A percentile compares a stretch with the other conserved stretches of the same genome.
Evolutionary conservation across 345 rosid species (phyloP).

Genomic region (Pistacia vera): DNA sequence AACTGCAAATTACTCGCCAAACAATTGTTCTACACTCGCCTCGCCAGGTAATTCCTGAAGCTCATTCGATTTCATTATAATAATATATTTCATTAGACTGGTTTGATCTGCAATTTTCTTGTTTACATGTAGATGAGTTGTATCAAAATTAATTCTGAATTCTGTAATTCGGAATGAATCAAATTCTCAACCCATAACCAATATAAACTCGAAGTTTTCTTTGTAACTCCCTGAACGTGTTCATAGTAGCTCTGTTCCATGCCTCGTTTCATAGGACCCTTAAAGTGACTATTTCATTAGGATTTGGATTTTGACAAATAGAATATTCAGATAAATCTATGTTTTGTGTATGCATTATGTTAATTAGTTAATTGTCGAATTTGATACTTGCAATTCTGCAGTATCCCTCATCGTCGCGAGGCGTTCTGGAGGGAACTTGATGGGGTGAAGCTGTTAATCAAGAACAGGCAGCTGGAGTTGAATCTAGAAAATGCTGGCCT

Average conservation of each 20-base stretch:
- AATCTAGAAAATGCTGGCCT: slow-evolving; percentile 52
- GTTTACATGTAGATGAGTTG: background rate
- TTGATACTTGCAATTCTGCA: slow-evolving; percentile 9
- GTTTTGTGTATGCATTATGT: too few relatives aligned
- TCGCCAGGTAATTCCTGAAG: slow-evolving; percentile 37
- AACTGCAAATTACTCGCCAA: slow-evolving; percentile 42
- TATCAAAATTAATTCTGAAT: background rate
- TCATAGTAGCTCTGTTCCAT: too few relatives aligned
- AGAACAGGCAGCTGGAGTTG: slow-evolving; percentile 38
- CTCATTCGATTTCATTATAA: too few relatives aligned
- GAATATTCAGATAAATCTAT: too few relatives aligned
- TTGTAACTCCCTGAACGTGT: too few relatives aligned
- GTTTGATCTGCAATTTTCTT: background rate
- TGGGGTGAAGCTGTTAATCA: slow-evolving; percentile 33
- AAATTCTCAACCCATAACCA: too few relatives aligned
- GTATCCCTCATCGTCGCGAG: slow-evolving; percentile 41
- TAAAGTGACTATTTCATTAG: background rate
- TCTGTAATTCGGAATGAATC: too few relatives aligned
- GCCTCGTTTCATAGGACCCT: too few relatives aligned
- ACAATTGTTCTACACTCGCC: slow-evolving; percentile 47
- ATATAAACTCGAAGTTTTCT: too few relatives aligned
- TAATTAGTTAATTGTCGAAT: background rate
- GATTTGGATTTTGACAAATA: background rate
- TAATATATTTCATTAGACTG: background rate
- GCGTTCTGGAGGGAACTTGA: slow-evolving; percentile 55